A percentile compares a stretch with the other conserved stretches of the same genome.
These are phyloP conservation scores for Filosporella fistucella DNA, from an alignment of 495 filamentous ascomycete species.

Conservation along the genomic window DNA sequence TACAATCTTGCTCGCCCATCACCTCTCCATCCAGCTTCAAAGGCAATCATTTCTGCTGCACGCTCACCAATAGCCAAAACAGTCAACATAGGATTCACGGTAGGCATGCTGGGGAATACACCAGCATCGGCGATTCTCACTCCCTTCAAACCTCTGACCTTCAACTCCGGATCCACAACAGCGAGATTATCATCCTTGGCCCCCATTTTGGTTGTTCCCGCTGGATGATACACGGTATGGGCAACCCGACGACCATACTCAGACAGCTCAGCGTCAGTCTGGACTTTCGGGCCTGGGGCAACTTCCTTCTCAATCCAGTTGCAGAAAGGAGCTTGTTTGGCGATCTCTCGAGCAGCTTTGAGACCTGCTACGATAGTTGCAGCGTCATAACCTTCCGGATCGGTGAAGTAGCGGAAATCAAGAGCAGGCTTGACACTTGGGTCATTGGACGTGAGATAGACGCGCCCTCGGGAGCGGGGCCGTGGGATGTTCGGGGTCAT, in stretches of 20 bases:
- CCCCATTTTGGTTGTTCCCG: slow-evolving; percentile 86
- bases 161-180: slow-evolving; percentile 52
- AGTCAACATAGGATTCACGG: slow-evolving; percentile 60
- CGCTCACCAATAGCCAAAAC: slow-evolving; percentile 62
- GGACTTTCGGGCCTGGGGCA: slow-evolving; percentile 64
- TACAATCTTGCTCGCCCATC: slow-evolving; percentile 10
- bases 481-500: slow-evolving; percentile 90
- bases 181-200: slow-evolving; percentile 58
- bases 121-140: slow-evolving; percentile 57
- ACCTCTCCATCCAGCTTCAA: slow-evolving; percentile 30
- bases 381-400: slow-evolving; percentile 77
- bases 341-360: slow-evolving; percentile 65
- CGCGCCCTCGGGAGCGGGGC: slow-evolving; percentile 65
- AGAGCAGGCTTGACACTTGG: slow-evolving; percentile 72
- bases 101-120: slow-evolving; percentile 54
- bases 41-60: slow-evolving; percentile 57
- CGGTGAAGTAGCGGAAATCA: slow-evolving; percentile 87
- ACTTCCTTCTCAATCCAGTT: slow-evolving; percentile 77
- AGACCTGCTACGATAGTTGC: slow-evolving; percentile 77
- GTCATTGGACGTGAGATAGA: slow-evolving; percentile 69
- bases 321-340: slow-evolving; percentile 66
- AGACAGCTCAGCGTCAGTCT: slow-evolving; percentile 65
- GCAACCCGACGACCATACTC: slow-evolving; percentile 72
- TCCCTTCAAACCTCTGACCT: slow-evolving; percentile 46
- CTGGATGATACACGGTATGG: slow-evolving; percentile 84